Evolutionary conservation across 768 basidiomycete species (phyloP), one percentile per base, ranked within the genome.

Genomic region (Tricholoma furcatifolium): DNA sequence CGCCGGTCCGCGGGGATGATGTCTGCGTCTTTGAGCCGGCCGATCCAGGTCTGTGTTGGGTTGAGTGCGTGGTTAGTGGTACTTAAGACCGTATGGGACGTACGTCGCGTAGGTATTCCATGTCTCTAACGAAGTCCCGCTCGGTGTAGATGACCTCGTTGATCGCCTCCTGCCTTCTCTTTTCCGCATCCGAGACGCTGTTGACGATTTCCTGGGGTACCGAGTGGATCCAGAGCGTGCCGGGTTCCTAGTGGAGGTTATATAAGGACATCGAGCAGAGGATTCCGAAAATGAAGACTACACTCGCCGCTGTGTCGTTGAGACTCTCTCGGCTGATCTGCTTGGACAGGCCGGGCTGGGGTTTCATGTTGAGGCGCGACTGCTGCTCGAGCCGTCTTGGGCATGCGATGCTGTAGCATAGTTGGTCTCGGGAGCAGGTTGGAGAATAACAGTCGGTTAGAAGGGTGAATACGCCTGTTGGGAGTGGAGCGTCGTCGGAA

Each of bases 321-420:
- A 96, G 66, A 67, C 88, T 89, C 69, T 94, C 91, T 52, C 80
- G 74, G 59, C 86, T 91, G 43, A 89, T 82, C 63, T 91, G 89
- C 67, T 91, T 88, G 63, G 85, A 88, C 55, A 98, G 74, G 8
- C 91, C 94, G 15, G 91, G 91, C 65, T 93, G 84, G 15, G 89
- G 91, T 68, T 94, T 93, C 87, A 98, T 89, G 71, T 98, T 96
- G 68, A 96, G 66, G 54, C 93, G 74, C 34, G 94, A 87, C 67
- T 97, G 96, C 68, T 98, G 97, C 70, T 98, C 96, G 54, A 97
- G 69, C 55, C 97, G 73, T 45, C 97, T 72, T 1, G 97, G 97
- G 66, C 97, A 99, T 23, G 93, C 94, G 58, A 98, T 98, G 58
- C 90, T 93, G 68, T 99, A 98, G 71, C 97, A 99, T n/a, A 98